A percentile compares a stretch with the other conserved stretches of the same genome.
Conservation (phyloP, 164 flowering plant species). For the Protea cynaroides region DNA sequence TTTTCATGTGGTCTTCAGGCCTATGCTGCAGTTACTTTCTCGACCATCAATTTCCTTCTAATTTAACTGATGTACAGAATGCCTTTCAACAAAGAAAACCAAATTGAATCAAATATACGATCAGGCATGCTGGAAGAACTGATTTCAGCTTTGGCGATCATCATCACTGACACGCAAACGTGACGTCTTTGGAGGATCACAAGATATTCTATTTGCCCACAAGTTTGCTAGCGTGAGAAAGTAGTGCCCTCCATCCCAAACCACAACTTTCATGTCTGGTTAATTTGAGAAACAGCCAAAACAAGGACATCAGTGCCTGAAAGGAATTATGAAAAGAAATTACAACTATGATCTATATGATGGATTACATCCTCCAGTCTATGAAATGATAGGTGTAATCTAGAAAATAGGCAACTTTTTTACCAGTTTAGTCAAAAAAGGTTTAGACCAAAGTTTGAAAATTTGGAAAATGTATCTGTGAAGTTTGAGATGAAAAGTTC, state of each 20-base stretch:
- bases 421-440: neutral
- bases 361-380: neutral
- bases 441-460: too few relatives aligned
- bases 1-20: neutral
- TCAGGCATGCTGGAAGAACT: neutral
- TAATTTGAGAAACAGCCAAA: neutral
- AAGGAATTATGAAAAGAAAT: neutral
- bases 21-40: neutral
- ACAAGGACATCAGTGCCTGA: too few relatives aligned
- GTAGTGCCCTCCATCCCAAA: constrained; percentile 64
- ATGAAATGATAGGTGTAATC: neutral
- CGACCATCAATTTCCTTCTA: neutral
- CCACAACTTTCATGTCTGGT: constrained; percentile 56
- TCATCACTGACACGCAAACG: constrained; percentile 6
- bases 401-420: neutral
- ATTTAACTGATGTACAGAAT: neutral
- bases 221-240: constrained; percentile 65
- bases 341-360: neutral
- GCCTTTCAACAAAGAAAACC: neutral
- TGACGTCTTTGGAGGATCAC: constrained; percentile 59
- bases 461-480: too few relatives aligned
- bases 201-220: constrained; percentile 75
- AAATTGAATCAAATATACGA: neutral
- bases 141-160: neutral
- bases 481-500: too few relatives aligned